Conservation (phyloP, 2,329 filamentous ascomycete genomes). For the Nothomitra cinnamomea region DNA sequence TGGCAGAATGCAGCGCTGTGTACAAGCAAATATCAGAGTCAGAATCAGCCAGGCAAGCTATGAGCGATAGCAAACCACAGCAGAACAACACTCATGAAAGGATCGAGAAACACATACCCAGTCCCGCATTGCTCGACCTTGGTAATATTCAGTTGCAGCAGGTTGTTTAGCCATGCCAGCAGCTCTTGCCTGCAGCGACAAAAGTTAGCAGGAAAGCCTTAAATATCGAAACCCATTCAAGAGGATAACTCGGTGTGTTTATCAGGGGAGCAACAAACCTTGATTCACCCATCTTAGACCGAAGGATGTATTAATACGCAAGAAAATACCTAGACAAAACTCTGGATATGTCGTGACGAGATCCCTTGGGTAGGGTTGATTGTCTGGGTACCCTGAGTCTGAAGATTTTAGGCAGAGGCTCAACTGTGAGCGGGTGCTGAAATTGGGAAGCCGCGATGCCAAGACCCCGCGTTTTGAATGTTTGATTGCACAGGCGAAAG, state of each 20-base stretch:
- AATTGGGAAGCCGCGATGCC: conserved; percentile 1
- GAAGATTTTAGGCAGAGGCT: neutral
- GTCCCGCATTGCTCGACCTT: conserved; percentile 99
- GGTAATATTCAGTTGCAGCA: conserved; percentile 92
- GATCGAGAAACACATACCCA: conserved; percentile 44
- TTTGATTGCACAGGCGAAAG: neutral
- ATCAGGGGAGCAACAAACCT: conserved; percentile 28
- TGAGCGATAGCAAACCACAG: neutral
- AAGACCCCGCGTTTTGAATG: neutral
- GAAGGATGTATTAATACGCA: neutral
- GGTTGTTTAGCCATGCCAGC: conserved; percentile 89
- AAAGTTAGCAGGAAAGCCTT: neutral
- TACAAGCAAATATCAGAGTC: neutral
- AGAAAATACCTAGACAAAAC: neutral
- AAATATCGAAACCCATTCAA: neutral
- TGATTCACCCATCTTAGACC: conserved; percentile 45
- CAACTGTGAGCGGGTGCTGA: neutral
- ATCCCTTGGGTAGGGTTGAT: neutral
- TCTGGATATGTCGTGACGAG: too few species aligned
- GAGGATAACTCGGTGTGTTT: neutral
- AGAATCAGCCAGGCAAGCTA: neutral
- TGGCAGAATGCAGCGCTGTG: conserved; percentile 83
- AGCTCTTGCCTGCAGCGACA: conserved; percentile 64
- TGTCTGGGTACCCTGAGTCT: neutral
- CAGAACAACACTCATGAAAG: conserved; percentile 9